Evolutionary conservation across 192 early-diverging fungal species (phyloP), one percentile per base, ranked within the genome.

Genomic region (Polychytrium aggregatum): DNA sequence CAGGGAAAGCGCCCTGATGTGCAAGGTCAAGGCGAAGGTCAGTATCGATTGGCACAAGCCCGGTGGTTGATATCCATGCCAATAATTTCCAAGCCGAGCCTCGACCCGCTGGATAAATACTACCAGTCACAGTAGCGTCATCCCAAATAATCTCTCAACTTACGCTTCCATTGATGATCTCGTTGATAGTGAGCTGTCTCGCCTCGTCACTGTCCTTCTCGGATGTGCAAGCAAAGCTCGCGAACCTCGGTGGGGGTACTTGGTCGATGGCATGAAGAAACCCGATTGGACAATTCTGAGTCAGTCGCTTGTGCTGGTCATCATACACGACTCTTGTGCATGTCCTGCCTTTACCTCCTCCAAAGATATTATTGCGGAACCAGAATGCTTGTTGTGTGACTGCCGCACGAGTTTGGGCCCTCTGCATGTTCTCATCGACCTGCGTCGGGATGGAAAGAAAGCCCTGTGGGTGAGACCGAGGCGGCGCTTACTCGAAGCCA

Each of bases 361-460:
- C 55, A 86, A 84, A 22, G n/a, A 93, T 52, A 51, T 86, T 82
- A 48, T 84, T 86, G 33, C 90, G 77, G 71, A 97, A 97, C 62
- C 82, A 87, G 53, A 97, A 97, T 55, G 83, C 83, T 41, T 92
- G 80, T 2, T 71, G 60, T 22, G 80, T 44, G 11, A 85, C 87
- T 0, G 95, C 92, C 53, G 85, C 85, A 21, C 88, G 78, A 34
- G 70, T 70, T 53, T 95, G 88, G 0, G 87, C 92, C 8, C 68
- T 79, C 45, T 80, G 58, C 89, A 98, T 93, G 63, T 98, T 98
- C 43, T 79, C 81, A 63, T 98, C 95, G 41, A 95, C 83, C 74
- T 82, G 31, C 31, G 24, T 41, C 18, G 30, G 50, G 14, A 36
- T 39, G 24, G 22, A 51, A 13, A 17, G 49, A 1, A 1, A 4